Evolutionary conservation across 2,329 filamentous ascomycete species (phyloP), one percentile per base, ranked within the genome.

Genomic region (Ophiosphaerella herpotricha): DNA sequence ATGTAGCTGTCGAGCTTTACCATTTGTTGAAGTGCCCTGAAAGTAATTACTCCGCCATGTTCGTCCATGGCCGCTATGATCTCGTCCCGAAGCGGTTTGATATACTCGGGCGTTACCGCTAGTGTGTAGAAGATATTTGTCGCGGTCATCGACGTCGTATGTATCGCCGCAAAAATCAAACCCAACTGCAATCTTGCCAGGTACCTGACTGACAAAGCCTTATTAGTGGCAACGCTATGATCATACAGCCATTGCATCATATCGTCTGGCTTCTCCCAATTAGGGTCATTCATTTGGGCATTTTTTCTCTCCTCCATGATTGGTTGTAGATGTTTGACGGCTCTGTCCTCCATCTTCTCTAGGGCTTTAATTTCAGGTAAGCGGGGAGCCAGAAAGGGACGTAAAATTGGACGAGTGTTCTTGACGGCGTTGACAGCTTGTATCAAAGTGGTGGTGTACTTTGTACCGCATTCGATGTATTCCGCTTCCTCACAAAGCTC

Each of bases 81-180:
- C 75, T 82, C 55, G 12, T 80, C 41, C 57, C 72, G 16, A 36
- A 78, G 29, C 35, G 75, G 78, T 38, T 74, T 65, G 57, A 76
- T 72, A 44, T 77, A 77, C 44, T 75, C 74, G 1, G 75, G 71
- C 2, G 53, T 59, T 4, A 56, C 57, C 6, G 68, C 68, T 3
- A 73, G 49, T 4, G 55, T 67, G 56, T 69, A 71, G 12, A 73
- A 35, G 3, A 66, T 68, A 33, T 67, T 64, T 7, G 60, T 65
- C 16, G 52, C 46, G 4, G 61, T 66, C 44, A 64, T 43, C 0
- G 60, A 64, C 3, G 69, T 71, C 0, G 67, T 71, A 26, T 71
- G 67, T 7, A 71, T 68, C 1, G 67, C 63, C 13, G 63, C 69
- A 21, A 72, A 67, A 9, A 60, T 66, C 14, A 72, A 45, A 1